Evolutionary conservation across 139 green algal species (phyloP).

Genomic region (Coelastrella sp.): DNA sequence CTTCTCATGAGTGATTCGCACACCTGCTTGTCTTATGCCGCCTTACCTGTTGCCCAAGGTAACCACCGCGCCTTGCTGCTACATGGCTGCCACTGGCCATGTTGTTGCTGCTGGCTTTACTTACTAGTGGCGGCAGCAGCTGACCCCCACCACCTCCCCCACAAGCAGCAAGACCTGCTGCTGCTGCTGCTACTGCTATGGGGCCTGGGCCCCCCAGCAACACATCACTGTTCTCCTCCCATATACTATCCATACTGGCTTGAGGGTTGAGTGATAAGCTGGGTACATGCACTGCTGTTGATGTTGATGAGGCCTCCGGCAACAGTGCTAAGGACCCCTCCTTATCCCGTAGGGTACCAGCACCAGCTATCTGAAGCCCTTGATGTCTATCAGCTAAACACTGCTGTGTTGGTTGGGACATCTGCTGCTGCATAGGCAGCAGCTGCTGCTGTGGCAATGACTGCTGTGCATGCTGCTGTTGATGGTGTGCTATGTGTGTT

Average conservation of each 20-base stretch:
- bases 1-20: too few species aligned
- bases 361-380: constrained; percentile 12
- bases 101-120: constrained; percentile 31
- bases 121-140: constrained; percentile 39
- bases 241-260: constrained; percentile 39
- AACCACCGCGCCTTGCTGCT: not conserved
- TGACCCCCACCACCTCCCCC: not conserved
- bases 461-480: constrained; percentile 8
- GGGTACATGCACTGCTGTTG: not conserved
- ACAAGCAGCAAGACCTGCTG: not conserved
- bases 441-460: constrained; percentile 34
- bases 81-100: not conserved
- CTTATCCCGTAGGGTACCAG: not conserved
- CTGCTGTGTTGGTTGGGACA: constrained; percentile 34
- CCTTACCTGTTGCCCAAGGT: constrained; percentile 30
- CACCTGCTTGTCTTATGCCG: not conserved
- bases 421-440: constrained; percentile 33
- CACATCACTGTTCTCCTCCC: constrained; percentile 34
- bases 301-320: constrained; percentile 14
- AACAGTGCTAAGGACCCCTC: not conserved
- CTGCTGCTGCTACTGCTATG: too few species aligned
- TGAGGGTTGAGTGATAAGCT: not conserved
- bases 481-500: not conserved
- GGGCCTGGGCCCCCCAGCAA: not conserved
- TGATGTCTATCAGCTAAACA: not conserved